A percentile compares a stretch with the other conserved stretches of the same genome.
Conservation (phyloP, 441 rosid genomes). For the Kokia cookei region DNA sequence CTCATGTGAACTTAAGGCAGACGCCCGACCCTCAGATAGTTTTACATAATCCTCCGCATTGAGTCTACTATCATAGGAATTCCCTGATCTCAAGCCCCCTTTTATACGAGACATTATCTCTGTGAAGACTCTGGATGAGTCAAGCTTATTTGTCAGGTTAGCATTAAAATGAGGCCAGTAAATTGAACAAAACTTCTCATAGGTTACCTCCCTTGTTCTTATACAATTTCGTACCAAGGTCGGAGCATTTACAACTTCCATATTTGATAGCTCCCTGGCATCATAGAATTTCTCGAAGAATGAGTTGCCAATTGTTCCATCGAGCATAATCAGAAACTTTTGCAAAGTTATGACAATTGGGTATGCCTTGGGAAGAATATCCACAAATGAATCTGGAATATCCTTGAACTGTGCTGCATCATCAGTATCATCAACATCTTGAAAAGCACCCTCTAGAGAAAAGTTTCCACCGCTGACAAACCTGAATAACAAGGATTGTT, state of each 20-base stretch:
- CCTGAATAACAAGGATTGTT: constrained; percentile 21
- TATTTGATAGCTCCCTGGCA: constrained; percentile 15
- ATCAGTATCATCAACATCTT: constrained; percentile 29
- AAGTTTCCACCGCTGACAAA: constrained; percentile 22
- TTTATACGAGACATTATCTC: constrained; percentile 54
- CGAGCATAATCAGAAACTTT: constrained; percentile 59
- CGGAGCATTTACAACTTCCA: constrained; percentile 12
- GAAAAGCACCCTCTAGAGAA: constrained; percentile 11
- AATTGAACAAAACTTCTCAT: constrained; percentile 32
- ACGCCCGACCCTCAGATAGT: constrained; percentile 27
- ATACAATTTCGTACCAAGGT: constrained; percentile 26
- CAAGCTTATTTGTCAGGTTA: constrained; percentile 30
- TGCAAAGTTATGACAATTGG: constrained; percentile 46
- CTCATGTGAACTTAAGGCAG: constrained; percentile 21
- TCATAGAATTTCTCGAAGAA: constrained; percentile 40
- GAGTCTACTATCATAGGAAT: constrained; percentile 22
- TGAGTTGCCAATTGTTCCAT: constrained; percentile 44
- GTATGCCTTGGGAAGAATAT: constrained; percentile 18
- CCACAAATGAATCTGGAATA: constrained; percentile 42
- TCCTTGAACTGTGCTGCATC: constrained; percentile 28
- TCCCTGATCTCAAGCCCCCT: constrained; percentile 32
- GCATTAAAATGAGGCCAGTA: constrained; percentile 54
- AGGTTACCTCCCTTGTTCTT: constrained; percentile 39
- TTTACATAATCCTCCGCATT: constrained; percentile 26
- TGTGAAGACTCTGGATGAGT: constrained; percentile 44